phyloP scores from a whole-genome alignment of 2,329 filamentous ascomycete species.

The Aspergillus neoniger region DNA sequence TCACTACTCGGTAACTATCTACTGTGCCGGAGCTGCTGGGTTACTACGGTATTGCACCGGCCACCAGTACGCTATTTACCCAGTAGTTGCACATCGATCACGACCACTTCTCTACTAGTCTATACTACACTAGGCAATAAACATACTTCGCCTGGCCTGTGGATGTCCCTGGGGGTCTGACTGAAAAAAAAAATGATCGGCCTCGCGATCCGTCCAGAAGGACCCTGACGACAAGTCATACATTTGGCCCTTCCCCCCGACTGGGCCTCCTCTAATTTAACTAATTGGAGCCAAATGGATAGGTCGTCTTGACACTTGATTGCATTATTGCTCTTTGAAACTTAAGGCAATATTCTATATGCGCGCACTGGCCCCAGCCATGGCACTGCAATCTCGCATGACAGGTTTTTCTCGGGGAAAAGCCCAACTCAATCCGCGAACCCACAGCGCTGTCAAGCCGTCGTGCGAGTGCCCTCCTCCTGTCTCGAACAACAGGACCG shows the following conservation, averaged over 20 bases:
- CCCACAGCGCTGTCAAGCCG: constrained; percentile 1
- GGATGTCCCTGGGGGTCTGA: not conserved
- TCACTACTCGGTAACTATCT: not conserved
- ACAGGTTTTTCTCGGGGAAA: constrained; percentile 9
- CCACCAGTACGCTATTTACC: not conserved
- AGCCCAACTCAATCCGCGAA: not conserved
- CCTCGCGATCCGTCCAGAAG: not conserved
- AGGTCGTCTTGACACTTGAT: not conserved
- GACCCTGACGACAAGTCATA: constrained; percentile 4
- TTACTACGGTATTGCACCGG: not conserved
- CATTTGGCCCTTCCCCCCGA: constrained; percentile 3
- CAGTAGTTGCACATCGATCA: not conserved
- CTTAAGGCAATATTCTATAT: constrained; percentile 8
- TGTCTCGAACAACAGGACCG: constrained; percentile 14
- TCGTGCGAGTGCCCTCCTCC: not conserved
- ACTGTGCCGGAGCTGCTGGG: not conserved
- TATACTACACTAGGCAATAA: not conserved
- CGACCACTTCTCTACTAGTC: not conserved
- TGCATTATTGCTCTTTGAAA: constrained; percentile 14
- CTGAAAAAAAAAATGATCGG: not conserved
- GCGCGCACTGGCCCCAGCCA: constrained; percentile 14
- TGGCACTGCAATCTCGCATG: constrained; percentile 26
- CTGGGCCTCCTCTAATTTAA: constrained; percentile 12
- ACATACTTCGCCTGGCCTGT: not conserved
- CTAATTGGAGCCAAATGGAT: constrained; percentile 8